Evolutionary conservation across 2,329 filamentous ascomycete species (phyloP).

Genomic region (Epichloe gansuensis): DNA sequence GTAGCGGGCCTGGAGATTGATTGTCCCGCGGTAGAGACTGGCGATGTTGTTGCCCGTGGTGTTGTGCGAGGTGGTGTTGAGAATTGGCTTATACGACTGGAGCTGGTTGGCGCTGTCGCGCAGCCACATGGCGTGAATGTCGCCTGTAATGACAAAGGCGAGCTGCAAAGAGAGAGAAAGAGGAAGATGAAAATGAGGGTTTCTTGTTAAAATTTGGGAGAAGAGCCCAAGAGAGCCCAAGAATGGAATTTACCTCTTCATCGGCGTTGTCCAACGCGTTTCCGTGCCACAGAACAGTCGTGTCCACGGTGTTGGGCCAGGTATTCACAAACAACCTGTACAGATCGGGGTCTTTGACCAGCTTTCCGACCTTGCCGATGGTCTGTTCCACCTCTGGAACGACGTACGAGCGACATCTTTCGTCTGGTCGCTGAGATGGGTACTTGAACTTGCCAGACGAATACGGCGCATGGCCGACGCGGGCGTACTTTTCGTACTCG

Average conservation of each 20-base stretch:
- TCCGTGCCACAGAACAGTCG: conserved; percentile 57
- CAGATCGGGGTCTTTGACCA: conserved; percentile 65
- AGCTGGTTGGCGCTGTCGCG: conserved; percentile 76
- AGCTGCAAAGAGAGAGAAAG: conserved; percentile 29
- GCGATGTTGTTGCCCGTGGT: conserved; percentile 37
- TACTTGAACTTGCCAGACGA: conserved; percentile 66
- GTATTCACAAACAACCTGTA: conserved; percentile 58
- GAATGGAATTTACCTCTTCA: conserved; percentile 36
- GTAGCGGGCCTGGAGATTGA: conserved; percentile 66
- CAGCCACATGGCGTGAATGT: conserved; percentile 89
- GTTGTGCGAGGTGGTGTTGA: conserved; percentile 38
- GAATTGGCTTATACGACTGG: conserved; percentile 56
- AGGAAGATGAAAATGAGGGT: neutral
- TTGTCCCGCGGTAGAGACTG: conserved; percentile 57
- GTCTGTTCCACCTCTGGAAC: conserved; percentile 64
- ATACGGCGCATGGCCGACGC: conserved; percentile 48
- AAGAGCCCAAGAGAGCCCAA: neutral
- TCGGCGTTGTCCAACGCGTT: conserved; percentile 39
- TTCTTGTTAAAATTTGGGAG: neutral
- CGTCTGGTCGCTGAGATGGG: conserved; percentile 65
- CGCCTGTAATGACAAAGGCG: conserved; percentile 71
- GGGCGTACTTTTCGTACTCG: conserved; percentile 23
- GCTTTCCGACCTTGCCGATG: conserved; percentile 52
- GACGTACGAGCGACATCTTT: conserved; percentile 68
- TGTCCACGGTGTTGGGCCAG: conserved; percentile 65